A percentile compares a stretch with the other conserved stretches of the same genome.
Conservation (phyloP, 1,284 basidiomycete genomes). For the Puccinia hordei region DNA sequence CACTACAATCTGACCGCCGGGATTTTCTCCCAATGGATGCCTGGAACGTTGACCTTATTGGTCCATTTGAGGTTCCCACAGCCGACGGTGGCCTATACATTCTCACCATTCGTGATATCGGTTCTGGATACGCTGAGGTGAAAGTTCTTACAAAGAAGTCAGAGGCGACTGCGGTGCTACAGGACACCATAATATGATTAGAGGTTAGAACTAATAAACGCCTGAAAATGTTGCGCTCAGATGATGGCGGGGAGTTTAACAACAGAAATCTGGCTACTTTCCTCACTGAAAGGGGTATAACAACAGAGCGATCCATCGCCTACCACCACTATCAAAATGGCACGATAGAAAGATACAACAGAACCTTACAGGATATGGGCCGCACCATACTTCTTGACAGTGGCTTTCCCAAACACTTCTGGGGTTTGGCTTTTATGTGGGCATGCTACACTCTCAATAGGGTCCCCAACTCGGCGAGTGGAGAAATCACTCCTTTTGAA, state of each 20-base stretch:
- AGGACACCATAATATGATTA: background rate
- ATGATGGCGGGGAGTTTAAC: no score
- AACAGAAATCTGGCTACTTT: no score
- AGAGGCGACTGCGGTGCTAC: no score
- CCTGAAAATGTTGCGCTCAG: background rate
- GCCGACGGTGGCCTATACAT: background rate
- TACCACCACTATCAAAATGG: no score
- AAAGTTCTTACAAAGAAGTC: background rate
- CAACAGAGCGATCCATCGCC: no score
- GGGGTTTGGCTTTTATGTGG: constrained; percentile 14
- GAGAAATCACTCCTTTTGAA: background rate
- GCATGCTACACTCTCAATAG: background rate
- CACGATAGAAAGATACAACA: background rate
- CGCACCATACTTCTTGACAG: background rate
- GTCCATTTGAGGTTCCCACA: background rate
- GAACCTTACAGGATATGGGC: no score
- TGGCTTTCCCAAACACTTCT: constrained; percentile 29
- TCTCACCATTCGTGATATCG: constrained; percentile 3
- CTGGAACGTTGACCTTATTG: background rate
- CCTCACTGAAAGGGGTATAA: no score
- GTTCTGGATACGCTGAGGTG: background rate
- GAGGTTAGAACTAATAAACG: background rate
- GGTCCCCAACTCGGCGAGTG: background rate
- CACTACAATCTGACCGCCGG: no score
- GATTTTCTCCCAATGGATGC: no score